Evolutionary conservation across 306 rosid species (phyloP), one percentile per base, ranked within the genome.

Genomic region (Fragaria nilgerrensis): DNA sequence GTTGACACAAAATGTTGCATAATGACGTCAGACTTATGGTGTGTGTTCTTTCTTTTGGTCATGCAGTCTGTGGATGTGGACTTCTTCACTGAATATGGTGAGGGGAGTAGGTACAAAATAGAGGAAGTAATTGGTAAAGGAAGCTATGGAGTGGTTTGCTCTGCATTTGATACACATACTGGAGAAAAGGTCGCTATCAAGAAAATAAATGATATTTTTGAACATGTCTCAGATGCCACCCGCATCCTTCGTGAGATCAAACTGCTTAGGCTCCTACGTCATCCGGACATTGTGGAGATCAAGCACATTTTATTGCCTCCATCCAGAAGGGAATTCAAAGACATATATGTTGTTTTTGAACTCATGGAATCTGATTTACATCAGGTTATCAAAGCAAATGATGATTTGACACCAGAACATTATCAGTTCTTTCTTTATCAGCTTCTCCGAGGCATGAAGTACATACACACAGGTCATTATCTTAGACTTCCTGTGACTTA

Each of bases 101-200:
- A 96, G 85, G 99, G 99, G 73, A 89, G 90, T 84, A 88, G 99
- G 84, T 96, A 96, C 79, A 93, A 76, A 87, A 96, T 96, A 85
- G 99, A 96, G 90, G 99, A 96, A 87, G 99, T 96, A 71, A 96
- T 96, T 84, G 98, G 99, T 69, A 96, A 96, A 87, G 99, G 98
- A 88, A 92, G 98, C 85, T 96, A 96, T 80, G 99, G 99, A 34
- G 98, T 96, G 81, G 99, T 96, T 78, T 96, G 99, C 82, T 96
- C 99, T 74, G 98, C 99, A 73, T 96, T 87, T 73, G 98, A 96
- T 85, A 76, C 94, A 49, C 98, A 91, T 75, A 86, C 92, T 9
- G 97, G 98, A 52, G 99, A 96, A 37, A 96, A 96, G 78, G 99
- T 96, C 43, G 99, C 99, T 9, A 96, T 96, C 56, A 96, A 96